phyloP scores from a whole-genome alignment of 108 stramenopile species.

The Cyclostephanos invisitatus region DNA sequence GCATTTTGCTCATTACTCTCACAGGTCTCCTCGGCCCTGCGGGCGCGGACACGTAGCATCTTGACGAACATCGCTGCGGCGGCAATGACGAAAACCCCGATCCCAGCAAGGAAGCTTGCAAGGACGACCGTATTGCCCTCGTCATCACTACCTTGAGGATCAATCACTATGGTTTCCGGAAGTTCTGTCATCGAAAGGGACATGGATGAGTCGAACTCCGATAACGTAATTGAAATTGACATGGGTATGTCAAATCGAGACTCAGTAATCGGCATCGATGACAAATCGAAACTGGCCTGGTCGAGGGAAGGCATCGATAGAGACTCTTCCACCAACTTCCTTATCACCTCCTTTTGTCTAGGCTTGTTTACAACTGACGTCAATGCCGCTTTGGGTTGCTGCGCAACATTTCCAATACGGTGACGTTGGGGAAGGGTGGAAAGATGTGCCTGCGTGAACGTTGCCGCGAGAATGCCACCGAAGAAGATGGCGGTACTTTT shows the following conservation, averaged over 20 bases:
- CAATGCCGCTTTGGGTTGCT: too few relatives aligned
- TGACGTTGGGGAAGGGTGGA: too few relatives aligned
- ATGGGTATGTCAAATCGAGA: neutral
- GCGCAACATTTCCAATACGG: too few relatives aligned
- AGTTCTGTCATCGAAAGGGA: neutral
- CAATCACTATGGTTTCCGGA: neutral
- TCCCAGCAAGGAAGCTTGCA: constrained; percentile 10
- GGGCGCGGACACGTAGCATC: constrained; percentile 1
- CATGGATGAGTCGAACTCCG: neutral
- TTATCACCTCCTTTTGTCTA: neutral
- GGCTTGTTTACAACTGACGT: too few relatives aligned
- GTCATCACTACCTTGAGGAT: neutral
- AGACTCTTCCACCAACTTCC: neutral
- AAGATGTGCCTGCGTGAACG: too few relatives aligned
- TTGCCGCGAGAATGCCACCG: too few relatives aligned
- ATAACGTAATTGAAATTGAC: neutral
- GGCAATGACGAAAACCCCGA: neutral
- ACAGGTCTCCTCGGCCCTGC: neutral
- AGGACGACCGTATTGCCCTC: constrained; percentile 2
- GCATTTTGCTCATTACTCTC: too few relatives aligned
- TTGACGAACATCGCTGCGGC: constrained; percentile 12
- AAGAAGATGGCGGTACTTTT: too few relatives aligned
- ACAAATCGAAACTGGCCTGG: too few relatives aligned
- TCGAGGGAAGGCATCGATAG: neutral
- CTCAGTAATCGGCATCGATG: neutral